A percentile compares a stretch with the other conserved stretches of the same genome.
These are phyloP conservation scores for Ananas comosus DNA, from an alignment of 176 grass and related monocot species.

Conservation along the genomic window DNA sequence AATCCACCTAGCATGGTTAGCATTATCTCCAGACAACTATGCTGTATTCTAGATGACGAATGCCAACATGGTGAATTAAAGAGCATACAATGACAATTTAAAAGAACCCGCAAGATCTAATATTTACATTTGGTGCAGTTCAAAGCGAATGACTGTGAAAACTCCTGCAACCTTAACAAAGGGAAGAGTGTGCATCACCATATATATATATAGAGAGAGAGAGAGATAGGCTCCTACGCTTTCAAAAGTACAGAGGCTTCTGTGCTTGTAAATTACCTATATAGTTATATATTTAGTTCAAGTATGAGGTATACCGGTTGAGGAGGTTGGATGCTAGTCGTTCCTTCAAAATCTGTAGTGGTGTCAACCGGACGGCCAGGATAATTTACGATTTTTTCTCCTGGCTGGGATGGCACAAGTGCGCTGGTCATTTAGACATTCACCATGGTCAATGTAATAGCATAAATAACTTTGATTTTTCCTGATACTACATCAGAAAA, in stretches of 20 bases:
- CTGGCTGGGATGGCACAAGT: conserved; percentile 66
- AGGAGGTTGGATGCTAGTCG: conserved; percentile 76
- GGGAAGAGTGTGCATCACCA: background rate
- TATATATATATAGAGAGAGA: too few species aligned
- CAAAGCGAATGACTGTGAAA: background rate
- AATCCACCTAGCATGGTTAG: background rate
- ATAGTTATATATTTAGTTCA: background rate
- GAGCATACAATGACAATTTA: background rate
- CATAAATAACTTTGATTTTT: background rate
- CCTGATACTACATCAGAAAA: background rate
- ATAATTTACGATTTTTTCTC: conserved; percentile 70
- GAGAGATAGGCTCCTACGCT: too few species aligned
- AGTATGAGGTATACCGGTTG: conserved; percentile 48
- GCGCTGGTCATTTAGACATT: conserved; percentile 52
- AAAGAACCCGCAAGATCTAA: too few species aligned
- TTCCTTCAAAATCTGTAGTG: conserved; percentile 94
- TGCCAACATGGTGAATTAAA: background rate
- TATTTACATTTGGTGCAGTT: background rate
- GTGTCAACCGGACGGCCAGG: conserved; percentile 91
- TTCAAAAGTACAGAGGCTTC: too few species aligned
- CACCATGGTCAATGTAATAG: background rate
- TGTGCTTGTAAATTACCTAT: too few species aligned
- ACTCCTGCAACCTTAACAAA: background rate
- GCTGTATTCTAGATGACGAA: background rate
- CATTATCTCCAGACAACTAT: background rate